phyloP scores from a whole-genome alignment of 257 asterid genomes.

The Gentiana straminea region DNA sequence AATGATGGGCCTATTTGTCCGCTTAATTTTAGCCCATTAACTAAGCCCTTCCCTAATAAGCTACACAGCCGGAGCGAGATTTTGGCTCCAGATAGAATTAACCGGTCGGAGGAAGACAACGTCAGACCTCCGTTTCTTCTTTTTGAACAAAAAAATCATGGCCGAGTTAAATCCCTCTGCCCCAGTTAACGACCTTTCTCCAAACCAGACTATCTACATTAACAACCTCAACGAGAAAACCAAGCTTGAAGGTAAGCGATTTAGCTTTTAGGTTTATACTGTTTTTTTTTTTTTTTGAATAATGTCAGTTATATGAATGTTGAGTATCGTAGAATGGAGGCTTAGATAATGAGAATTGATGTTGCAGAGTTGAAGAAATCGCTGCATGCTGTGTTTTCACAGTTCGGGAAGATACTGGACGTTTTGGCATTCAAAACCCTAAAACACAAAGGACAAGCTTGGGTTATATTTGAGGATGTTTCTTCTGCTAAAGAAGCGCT shows the following conservation, averaged over 20 bases:
- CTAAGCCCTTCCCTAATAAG: neutral
- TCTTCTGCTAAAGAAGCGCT: slow-evolving; percentile 76
- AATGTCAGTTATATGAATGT: neutral
- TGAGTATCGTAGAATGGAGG: neutral
- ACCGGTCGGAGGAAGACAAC: neutral
- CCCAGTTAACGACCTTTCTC: slow-evolving; percentile 37
- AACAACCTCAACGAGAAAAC: slow-evolving; percentile 92
- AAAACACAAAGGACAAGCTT: slow-evolving; percentile 97
- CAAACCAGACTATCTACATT: slow-evolving; percentile 84
- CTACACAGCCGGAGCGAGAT: neutral
- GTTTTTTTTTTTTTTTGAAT: neutral
- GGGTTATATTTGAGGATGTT: slow-evolving; percentile 92
- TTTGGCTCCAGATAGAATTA: neutral
- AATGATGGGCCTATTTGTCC: neutral
- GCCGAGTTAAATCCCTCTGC: slow-evolving; percentile 47
- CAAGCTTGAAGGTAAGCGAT: slow-evolving; percentile 76
- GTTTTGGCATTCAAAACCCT: slow-evolving; percentile 99
- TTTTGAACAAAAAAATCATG: slow-evolving; percentile 30
- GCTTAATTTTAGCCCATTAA: neutral
- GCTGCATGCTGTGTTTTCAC: slow-evolving; percentile 87
- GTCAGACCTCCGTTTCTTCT: slow-evolving; percentile 6
- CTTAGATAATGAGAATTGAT: slow-evolving; percentile 8
- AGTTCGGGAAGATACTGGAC: slow-evolving; percentile 87
- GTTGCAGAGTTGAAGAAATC: slow-evolving; percentile 82
- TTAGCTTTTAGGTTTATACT: neutral